Evolutionary conservation across 768 basidiomycete genomes (phyloP).

Genomic region (Clathrus columnatus): DNA sequence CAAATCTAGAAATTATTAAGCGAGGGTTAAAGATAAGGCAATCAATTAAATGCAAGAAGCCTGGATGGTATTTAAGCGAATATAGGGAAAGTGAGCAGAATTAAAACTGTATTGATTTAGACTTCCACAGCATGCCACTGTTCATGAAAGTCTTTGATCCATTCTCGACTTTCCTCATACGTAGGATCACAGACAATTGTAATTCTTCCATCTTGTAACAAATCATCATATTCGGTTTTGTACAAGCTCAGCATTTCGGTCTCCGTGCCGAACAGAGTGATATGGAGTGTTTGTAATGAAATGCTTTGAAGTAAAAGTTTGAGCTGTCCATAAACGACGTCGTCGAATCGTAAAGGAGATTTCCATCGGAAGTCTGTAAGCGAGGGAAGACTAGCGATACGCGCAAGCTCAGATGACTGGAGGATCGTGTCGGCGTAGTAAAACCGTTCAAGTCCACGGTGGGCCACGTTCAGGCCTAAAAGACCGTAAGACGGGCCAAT

Average conservation of each 20-base stretch:
- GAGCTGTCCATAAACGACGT: conserved; percentile 5
- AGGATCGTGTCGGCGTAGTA: conserved; percentile 8
- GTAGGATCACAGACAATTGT: conserved; percentile 3
- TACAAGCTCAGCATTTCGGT: not conserved
- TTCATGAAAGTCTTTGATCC: conserved; percentile 3
- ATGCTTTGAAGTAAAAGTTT: not conserved
- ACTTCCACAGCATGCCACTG: not conserved
- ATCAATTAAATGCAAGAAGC: not conserved
- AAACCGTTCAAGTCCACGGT: not conserved
- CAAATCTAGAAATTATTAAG: not conserved
- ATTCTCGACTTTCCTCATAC: conserved; percentile 6
- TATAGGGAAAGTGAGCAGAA: not conserved
- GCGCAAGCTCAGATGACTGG: conserved; percentile 3
- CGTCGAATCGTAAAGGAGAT: conserved; percentile 9
- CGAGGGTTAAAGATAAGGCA: not conserved
- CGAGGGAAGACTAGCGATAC: conserved; percentile 1
- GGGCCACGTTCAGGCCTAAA: not conserved
- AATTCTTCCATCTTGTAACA: not conserved
- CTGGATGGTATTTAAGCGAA: not conserved
- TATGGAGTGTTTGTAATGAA: not conserved
- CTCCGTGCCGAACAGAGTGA: conserved; percentile 4
- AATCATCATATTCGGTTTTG: not conserved
- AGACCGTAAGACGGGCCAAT: conserved; percentile 6
- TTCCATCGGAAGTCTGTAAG: conserved; percentile 5
- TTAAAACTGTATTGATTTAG: not conserved